These are phyloP conservation scores for Pseudoperonospora humuli DNA, from an alignment of 352 stramenopile genomes.

Conservation along the genomic window DNA sequence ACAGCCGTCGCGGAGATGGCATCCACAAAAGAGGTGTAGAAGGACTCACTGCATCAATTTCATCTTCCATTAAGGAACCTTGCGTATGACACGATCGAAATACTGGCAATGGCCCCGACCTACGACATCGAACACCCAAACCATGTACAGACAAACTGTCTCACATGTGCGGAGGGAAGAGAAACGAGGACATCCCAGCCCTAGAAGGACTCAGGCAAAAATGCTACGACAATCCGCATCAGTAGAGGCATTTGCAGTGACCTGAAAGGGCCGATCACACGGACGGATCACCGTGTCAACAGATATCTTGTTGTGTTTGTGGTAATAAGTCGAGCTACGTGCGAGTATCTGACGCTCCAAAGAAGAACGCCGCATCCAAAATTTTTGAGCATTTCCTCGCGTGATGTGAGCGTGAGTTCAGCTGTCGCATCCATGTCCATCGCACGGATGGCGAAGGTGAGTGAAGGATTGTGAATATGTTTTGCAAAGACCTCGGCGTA, in stretches of 20 bases:
- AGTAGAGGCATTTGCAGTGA: slow-evolving; percentile 6
- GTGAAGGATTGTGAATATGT: slow-evolving; percentile 17
- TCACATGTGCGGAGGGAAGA: neutral
- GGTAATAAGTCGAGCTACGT: neutral
- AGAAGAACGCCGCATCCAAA: neutral
- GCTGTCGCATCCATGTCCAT: neutral
- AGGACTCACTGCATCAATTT: neutral
- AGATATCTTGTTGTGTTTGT: slow-evolving; percentile 8
- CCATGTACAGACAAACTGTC: neutral
- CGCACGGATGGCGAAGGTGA: slow-evolving; percentile 13
- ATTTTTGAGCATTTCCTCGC: neutral
- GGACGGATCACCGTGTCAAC: slow-evolving; percentile 1
- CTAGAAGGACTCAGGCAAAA: neutral
- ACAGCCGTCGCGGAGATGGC: no score
- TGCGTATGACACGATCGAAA: neutral
- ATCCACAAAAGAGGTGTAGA: no score
- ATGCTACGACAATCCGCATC: slow-evolving; percentile 2
- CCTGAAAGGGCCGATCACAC: slow-evolving; percentile 5
- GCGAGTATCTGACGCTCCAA: neutral
- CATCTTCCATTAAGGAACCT: neutral
- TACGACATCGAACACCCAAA: neutral
- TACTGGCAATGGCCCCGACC: neutral
- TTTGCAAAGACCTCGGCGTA: slow-evolving; percentile 12
- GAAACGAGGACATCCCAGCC: neutral
- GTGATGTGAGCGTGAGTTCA: neutral